Evolutionary conservation across 192 early-diverging fungal genomes (phyloP).

Genomic region (Mortierella hygrophila): DNA sequence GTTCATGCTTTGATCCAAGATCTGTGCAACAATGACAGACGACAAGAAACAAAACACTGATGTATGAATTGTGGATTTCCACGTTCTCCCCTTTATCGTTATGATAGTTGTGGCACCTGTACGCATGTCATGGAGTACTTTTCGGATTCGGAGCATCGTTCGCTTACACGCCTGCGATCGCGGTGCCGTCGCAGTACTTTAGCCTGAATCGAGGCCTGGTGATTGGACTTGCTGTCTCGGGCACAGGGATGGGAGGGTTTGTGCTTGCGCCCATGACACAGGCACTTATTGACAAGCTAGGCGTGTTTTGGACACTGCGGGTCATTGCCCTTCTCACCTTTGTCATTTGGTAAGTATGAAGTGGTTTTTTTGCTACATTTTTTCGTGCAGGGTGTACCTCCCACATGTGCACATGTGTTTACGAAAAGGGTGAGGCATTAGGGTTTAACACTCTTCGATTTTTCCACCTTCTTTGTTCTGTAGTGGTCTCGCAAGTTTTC

Average conservation of each 20-base stretch:
- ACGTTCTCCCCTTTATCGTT: not conserved
- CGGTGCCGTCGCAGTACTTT: constrained; percentile 75
- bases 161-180: constrained; percentile 69
- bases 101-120: constrained; percentile 67
- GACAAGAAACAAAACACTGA: not conserved
- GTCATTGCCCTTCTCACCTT: constrained; percentile 52
- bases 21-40: not conserved
- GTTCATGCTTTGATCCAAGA: not conserved
- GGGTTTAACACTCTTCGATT: not conserved
- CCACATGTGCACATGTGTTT: not conserved
- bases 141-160: constrained; percentile 73
- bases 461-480: not conserved
- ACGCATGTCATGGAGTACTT: constrained; percentile 78
- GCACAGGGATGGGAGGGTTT: constrained; percentile 76
- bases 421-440: not conserved
- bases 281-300: constrained; percentile 44
- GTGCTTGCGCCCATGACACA: constrained; percentile 66
- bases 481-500: constrained; percentile 26
- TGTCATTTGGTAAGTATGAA: constrained; percentile 48
- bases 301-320: constrained; percentile 55
- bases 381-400: not conserved
- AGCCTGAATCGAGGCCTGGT: constrained; percentile 68
- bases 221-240: constrained; percentile 75
- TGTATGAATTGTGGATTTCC: constrained; percentile 2
- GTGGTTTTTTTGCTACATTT: not conserved